Base-by-base conservation (phyloP, 2,329 filamentous ascomycete species). In the Fusarium transvaalense region DNA sequence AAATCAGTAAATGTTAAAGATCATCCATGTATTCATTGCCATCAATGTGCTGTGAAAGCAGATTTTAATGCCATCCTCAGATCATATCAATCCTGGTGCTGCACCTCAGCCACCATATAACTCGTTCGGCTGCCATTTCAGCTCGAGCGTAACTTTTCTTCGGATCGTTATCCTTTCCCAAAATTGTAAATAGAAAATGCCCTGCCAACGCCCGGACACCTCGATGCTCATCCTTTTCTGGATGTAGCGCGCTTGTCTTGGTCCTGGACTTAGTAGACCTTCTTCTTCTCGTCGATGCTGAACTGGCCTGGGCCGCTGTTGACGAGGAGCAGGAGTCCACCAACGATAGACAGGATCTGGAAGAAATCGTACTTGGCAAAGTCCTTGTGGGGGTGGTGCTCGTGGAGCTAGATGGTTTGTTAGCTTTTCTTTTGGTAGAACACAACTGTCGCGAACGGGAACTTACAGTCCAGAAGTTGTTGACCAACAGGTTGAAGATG, bases 341-440 rank as follows among this genome's bases (percentile, higher is more conserved):
- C 96, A 71, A 98, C 95, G 79, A 99, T 99, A 53, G 96, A 99
- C 56, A 99, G 87, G 75, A 98, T 97, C 86, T 99, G 96, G 90
- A 99, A 99, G 87, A 99, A 99, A 81, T 99, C 96, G 88, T 99
- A 99, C 85, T 99, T 99, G 86, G 96, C 96, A 79, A 99, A 99
- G 82, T 99, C 96, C 89, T 98, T 98, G 87, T 98, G 95, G 48
- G 96, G 96, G 85, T 99, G 96, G 84, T 97, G 92, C 73, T 95
- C 92, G 84, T 98, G 95, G 72, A 99, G 93, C 92, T 97, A 71
- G 19, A 5, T 45, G 43, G 29, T 12, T 61, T 14, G 34, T 69
- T 58, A 62, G 54, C n/a, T 32, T 45, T 39, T 27, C n/a, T 4
- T 19, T 29, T 35, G 9, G 13, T 23, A 48, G 21, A 14, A n/a